Evolutionary conservation across 345 rosid species (phyloP), one percentile per base, ranked within the genome.

Genomic region (Bruguiera parviflora): DNA sequence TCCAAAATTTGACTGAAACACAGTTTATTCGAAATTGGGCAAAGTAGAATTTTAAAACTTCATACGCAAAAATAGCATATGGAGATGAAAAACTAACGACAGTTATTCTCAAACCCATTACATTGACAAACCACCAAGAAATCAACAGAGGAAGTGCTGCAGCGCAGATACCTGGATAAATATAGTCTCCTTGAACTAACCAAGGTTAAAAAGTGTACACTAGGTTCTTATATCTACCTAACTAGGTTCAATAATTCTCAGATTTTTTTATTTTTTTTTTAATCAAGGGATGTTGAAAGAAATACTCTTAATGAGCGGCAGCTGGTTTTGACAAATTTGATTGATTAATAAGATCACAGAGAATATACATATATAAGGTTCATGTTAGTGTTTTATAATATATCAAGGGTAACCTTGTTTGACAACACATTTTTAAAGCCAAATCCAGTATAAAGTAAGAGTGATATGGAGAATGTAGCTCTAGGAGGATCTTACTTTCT

Each of bases 401-500:
- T 24, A 56, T 10, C 31, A 8, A 55, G 16, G 28, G 6, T 56
- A 56, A 9, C 6, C 16, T 22, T 24, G 28, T 56, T 27, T 56
- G 29, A 56, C 49, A 15, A 56, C 31, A 24, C 1, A 2, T 9
- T 21, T 10, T 56, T 56, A 56, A 56, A 55, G 20, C 29, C 22
- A 9, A 55, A 16, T 27, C 31, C 19, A 56, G 16, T 55, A 8
- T 27, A 10, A 3, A 9, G 31, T 56, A 56, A 24, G 59, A 27
- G 28, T 21, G 59, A 56, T 18, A 56, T 22, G 16, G 28, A 56
- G 19, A 11, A 24, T 33, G 18, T 24, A 3, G 13, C 25, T 56
- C 31, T 69, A 43, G 49, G 49, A 43, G 16, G 49, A 43, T 43
- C 49, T 43, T 67, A 78, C 89, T 80, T 82, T 87, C 75, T 81